These are phyloP conservation scores for Metahyphopichia silvanorum DNA, from an alignment of 805 yeast genomes.

Conservation along the genomic window DNA sequence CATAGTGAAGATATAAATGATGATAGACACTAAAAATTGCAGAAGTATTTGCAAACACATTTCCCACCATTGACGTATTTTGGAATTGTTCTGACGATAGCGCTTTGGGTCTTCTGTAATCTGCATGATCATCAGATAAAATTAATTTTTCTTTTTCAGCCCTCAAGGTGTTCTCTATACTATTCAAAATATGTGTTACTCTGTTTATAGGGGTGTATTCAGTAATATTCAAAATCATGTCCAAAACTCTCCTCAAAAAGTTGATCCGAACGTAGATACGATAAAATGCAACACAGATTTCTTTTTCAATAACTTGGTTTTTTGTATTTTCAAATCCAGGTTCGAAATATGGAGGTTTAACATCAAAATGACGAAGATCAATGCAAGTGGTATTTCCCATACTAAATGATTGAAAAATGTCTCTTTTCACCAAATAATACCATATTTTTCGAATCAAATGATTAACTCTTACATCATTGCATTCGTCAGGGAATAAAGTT, in stretches of 20 bases:
- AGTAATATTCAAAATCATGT: constrained; percentile 12
- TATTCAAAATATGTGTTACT: constrained; percentile 6
- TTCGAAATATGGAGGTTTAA: constrained; percentile 11
- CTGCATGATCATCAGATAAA: constrained; percentile 7
- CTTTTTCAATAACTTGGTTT: constrained; percentile 11
- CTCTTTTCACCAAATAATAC: constrained; percentile 13
- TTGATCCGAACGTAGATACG: constrained; percentile 8
- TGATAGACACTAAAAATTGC: constrained; percentile 12
- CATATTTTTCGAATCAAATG: constrained; percentile 23
- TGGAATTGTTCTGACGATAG: constrained; percentile 4
- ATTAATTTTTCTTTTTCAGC: constrained; percentile 5
- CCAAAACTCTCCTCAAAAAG: constrained; percentile 9
- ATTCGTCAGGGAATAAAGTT: constrained; percentile 21
- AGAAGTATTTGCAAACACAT: background rate
- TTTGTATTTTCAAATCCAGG: constrained; percentile 12
- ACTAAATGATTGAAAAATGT: constrained; percentile 22
- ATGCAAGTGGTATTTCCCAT: constrained; percentile 15
- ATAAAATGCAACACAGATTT: constrained; percentile 6
- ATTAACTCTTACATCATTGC: constrained; percentile 13
- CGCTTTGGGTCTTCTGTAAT: constrained; percentile 6
- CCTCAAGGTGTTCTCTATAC: constrained; percentile 8
- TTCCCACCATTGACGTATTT: constrained; percentile 5
- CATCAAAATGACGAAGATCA: constrained; percentile 9
- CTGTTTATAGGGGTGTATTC: constrained; percentile 9
- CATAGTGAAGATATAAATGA: constrained; percentile 39